Percentiles rank a stretch among this genome's conserved stretches.
Conservation (phyloP, 208 protist genomes). For the Wallacemonas sp. region DNA sequence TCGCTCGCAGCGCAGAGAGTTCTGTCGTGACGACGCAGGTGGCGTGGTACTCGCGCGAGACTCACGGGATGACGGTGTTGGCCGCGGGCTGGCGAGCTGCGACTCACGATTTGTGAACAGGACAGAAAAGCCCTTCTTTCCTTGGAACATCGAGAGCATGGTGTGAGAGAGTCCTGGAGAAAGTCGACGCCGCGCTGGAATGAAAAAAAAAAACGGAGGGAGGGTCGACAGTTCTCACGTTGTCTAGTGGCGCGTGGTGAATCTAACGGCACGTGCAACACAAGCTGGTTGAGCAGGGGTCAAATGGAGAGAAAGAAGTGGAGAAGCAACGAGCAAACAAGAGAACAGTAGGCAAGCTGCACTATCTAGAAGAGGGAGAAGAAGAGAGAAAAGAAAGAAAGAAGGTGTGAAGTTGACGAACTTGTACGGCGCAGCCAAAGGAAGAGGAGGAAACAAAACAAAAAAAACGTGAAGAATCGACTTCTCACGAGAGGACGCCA, state of each 20-base stretch:
- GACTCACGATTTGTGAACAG: constrained; percentile 34
- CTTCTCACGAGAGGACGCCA: too few relatives aligned
- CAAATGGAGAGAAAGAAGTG: constrained; percentile 2
- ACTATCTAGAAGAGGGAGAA: not conserved
- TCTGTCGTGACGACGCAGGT: not conserved
- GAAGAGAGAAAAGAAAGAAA: constrained; percentile 9
- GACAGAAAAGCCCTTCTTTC: constrained; percentile 60
- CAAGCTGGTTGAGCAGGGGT: not conserved
- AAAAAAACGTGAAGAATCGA: constrained; percentile 12
- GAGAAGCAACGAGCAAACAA: too few relatives aligned
- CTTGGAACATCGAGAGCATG: constrained; percentile 75
- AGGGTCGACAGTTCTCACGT: too few relatives aligned
- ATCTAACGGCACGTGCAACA: too few relatives aligned
- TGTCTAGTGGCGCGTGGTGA: too few relatives aligned
- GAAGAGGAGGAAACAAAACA: not conserved
- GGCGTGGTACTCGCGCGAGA: not conserved
- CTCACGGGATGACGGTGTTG: not conserved
- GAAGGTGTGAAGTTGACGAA: constrained; percentile 8
- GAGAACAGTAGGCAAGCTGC: not conserved
- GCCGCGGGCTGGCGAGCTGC: not conserved
- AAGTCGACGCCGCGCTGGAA: not conserved
- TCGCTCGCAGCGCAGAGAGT: constrained; percentile 38
- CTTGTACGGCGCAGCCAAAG: not conserved
- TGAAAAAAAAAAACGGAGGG: too few relatives aligned
- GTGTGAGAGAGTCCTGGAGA: not conserved